A percentile compares a stretch with the other conserved stretches of the same genome.
Conservation (phyloP, 768 basidiomycete genomes). For the Mycena vulgaris region DNA sequence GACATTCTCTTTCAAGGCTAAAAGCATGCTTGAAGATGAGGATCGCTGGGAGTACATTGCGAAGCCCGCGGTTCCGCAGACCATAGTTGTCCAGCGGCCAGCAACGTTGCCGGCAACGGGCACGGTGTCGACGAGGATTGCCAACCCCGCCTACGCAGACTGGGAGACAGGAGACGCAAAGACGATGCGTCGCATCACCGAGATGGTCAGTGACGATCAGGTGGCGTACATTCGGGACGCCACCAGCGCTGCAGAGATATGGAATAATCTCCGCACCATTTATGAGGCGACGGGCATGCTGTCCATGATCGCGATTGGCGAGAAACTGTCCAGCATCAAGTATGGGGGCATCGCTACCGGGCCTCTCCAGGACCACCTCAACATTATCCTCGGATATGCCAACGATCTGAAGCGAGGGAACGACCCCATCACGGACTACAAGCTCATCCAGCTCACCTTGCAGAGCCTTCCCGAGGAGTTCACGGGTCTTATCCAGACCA, state of each 20-base stretch:
- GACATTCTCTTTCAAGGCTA: not conserved
- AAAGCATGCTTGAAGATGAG: slow-evolving; percentile 5
- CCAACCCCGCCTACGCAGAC: slow-evolving; percentile 8
- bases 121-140: not conserved
- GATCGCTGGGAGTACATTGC: slow-evolving; percentile 7
- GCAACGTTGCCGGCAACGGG: slow-evolving; percentile 6
- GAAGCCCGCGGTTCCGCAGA: not conserved
- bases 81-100: not conserved
- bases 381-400: not conserved
- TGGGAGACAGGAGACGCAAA: slow-evolving; percentile 13
- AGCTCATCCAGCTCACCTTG: not conserved
- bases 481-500: not conserved
- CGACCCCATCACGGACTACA: not conserved
- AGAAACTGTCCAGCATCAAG: not conserved
- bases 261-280: not conserved
- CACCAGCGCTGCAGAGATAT: not conserved
- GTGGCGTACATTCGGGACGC: slow-evolving; percentile 2
- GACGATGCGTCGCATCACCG: slow-evolving; percentile 7
- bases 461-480: slow-evolving; percentile 5
- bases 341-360: not conserved
- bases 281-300: not conserved
- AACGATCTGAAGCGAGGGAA: slow-evolving; percentile 1
- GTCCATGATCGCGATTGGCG: not conserved
- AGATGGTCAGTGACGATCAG: slow-evolving; percentile 14
- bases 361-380: not conserved